Evolutionary conservation across 2,329 filamentous ascomycete species (phyloP).

Genomic region (Harringtonia aguacate): DNA sequence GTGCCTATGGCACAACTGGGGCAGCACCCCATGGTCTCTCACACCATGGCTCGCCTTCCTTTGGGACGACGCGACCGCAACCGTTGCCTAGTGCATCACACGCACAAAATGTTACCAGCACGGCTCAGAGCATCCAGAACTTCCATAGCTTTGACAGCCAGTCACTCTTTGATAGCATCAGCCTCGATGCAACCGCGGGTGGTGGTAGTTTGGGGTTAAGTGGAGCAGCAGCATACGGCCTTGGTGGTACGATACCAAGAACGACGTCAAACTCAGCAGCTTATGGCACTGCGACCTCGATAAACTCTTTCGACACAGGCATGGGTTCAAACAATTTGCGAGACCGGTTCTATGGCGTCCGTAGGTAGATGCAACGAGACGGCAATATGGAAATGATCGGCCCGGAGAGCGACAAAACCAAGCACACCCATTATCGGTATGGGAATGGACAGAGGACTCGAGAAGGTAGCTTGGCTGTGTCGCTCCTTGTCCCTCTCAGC

Average conservation of each 20-base stretch:
- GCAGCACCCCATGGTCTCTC: constrained; percentile 2
- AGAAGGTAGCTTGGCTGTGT: too few species aligned
- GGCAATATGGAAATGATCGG: too few species aligned
- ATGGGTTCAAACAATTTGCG: constrained; percentile 6
- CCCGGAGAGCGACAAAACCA: too few species aligned
- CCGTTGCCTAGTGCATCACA: constrained; percentile 9
- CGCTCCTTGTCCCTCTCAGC: too few species aligned
- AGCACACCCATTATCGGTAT: too few species aligned
- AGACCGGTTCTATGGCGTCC: constrained; percentile 13
- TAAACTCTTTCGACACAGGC: constrained; percentile 18
- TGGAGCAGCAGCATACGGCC: constrained; percentile 14
- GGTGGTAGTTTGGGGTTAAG: constrained; percentile 15
- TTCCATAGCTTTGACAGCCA: constrained; percentile 15
- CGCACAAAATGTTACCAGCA: constrained; percentile 1
- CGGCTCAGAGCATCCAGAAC: constrained; percentile 10
- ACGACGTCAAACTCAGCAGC: constrained; percentile 12
- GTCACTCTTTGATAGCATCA: constrained; percentile 17
- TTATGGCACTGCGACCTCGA: constrained; percentile 6
- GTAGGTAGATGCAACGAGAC: too few species aligned
- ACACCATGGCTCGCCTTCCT: constrained; percentile 11
- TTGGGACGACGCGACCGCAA: constrained; percentile 10
- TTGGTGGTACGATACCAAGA: constrained; percentile 15
- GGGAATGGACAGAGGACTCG: too few species aligned
- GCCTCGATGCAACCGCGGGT: constrained; percentile 17
- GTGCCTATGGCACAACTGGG: constrained; percentile 5